Evolutionary conservation across 768 basidiomycete genomes (phyloP), one percentile per base, ranked within the genome.

Genomic region (Suillus subalutaceus): DNA sequence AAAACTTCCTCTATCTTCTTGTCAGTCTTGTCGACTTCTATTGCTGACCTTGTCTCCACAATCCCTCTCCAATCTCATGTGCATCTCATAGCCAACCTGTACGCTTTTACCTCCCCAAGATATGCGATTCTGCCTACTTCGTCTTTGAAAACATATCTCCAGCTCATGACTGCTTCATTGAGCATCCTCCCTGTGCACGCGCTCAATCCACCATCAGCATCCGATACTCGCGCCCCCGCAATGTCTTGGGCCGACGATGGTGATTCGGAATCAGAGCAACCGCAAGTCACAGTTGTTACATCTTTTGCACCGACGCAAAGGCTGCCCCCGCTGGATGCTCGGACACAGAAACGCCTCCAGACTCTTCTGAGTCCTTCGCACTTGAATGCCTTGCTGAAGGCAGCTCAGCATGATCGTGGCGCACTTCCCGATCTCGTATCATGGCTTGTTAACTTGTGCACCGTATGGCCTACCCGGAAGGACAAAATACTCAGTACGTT

Each of bases 341-440:
- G 86, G 61, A 93, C 91, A 0, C 77, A 81, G 7, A 88, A 87
- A 65, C 88, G 92, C 20, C 76, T 96, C 0, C 77, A 83, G n/a
- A 82, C 82, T 1, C 78, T 96, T 20, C 79, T 85, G 0, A 78
- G 85, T 2, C 73, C 83, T 0, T 44, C 79, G 5, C 91, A 93
- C 69, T 75, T 92, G 64, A 79, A 77, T 15, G 73, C 85, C 0
- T 78, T 95, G 1, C 77, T 92, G n/a, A 72, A 73, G 9, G 72
- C 75, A 6, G 78, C 84, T 1, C 81, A 84, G 38, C 75, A 79
- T 32, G 77, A 79, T 65, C 77, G 80, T 0, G 73, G 75, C 3
- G 73, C 80, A 16, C 81, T 84, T 6, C 73, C 79, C 0, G 80
- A 83, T 6, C 73, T 95, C n/a, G 80, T 90, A 59, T 68, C 73